Evolutionary conservation across 768 basidiomycete species (phyloP).

Genomic region (Rhodotorula kratochvilovae): DNA sequence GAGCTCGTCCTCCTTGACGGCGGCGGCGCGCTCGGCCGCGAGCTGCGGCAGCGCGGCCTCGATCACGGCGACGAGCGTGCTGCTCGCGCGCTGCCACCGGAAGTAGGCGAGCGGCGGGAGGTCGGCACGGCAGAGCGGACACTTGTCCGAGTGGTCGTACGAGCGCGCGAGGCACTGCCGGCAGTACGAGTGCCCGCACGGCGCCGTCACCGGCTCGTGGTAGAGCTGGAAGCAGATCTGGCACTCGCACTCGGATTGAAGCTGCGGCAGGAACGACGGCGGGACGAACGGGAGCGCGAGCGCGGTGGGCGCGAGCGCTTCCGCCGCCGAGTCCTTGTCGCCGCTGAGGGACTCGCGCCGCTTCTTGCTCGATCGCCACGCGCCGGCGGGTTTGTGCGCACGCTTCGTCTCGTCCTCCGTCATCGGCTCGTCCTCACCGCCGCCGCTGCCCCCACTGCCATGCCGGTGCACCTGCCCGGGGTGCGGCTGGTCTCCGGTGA

Average conservation of each 20-base stretch:
- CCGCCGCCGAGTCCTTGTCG: background rate
- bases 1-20: conserved; percentile 70
- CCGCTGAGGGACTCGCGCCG: conserved; percentile 1
- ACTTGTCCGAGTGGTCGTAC: conserved; percentile 73
- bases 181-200: conserved; percentile 96
- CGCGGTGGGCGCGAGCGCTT: background rate
- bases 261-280: conserved; percentile 47
- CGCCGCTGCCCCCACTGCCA: conserved; percentile 28
- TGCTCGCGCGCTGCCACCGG: conserved; percentile 20
- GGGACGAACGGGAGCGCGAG: background rate
- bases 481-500: background rate
- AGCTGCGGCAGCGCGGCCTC: conserved; percentile 60
- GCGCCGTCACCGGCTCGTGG: conserved; percentile 82
- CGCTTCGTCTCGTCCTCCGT: conserved; percentile 23
- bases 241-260: conserved; percentile 68
- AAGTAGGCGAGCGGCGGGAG: conserved; percentile 58
- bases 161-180: conserved; percentile 80
- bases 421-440: conserved; percentile 16
- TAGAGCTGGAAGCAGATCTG: conserved; percentile 84
- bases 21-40: conserved; percentile 62
- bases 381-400: conserved; percentile 1
- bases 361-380: conserved; percentile 21
- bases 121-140: conserved; percentile 78
- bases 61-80: conserved; percentile 53
- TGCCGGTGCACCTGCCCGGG: conserved; percentile 5